These are phyloP conservation scores for Ceratocystis papillata DNA, from an alignment of 2,329 filamentous ascomycete species.

Conservation along the genomic window DNA sequence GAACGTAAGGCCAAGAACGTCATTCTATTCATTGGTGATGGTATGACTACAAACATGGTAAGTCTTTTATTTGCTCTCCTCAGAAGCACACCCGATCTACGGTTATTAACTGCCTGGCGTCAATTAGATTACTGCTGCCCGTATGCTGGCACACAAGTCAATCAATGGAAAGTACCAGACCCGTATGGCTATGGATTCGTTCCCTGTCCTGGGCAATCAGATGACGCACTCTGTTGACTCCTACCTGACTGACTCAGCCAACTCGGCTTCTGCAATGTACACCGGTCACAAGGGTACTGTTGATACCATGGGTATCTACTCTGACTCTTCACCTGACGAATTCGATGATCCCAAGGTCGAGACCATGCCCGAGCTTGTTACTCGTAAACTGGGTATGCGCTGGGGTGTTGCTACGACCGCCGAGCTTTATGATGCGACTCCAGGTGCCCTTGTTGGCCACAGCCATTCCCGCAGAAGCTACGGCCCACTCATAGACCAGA, in stretches of 20 bases:
- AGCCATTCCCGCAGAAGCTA: constrained; percentile 60
- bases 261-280: constrained; percentile 72
- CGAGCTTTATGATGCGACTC: constrained; percentile 70
- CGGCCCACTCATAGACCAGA: constrained; percentile 62
- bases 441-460: constrained; percentile 62
- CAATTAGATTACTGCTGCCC: constrained; percentile 56
- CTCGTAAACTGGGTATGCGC: constrained; percentile 51
- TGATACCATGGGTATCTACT: constrained; percentile 69
- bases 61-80: constrained; percentile 9
- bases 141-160: constrained; percentile 68
- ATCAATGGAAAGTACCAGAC: constrained; percentile 77
- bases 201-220: constrained; percentile 76
- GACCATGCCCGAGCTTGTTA: constrained; percentile 68
- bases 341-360: constrained; percentile 83
- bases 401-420: constrained; percentile 68
- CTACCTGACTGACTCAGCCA: constrained; percentile 80
- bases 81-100: no score
- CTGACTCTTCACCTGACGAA: constrained; percentile 58
- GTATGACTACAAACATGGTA: constrained; percentile 63
- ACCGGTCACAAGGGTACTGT: constrained; percentile 74
- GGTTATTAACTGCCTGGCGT: neutral
- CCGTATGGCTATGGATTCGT: constrained; percentile 66
- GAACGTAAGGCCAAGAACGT: constrained; percentile 74
- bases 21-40: constrained; percentile 68
- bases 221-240: constrained; percentile 80